phyloP scores from a whole-genome alignment of 805 yeast species.

The Saccharomycopsis fermentans region DNA sequence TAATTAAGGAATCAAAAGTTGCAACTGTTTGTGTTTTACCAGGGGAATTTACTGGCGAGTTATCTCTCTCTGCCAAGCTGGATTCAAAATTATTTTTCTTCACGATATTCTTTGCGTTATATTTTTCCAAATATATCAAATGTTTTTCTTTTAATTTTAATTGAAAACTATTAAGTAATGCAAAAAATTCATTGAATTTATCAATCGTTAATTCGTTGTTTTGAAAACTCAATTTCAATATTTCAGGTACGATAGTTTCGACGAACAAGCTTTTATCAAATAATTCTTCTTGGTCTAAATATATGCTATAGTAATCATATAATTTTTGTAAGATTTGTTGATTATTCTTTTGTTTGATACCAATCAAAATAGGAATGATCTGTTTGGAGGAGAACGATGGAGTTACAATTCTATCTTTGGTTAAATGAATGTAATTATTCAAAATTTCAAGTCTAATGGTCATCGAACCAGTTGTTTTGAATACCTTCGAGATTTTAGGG shows the following conservation, averaged over 20 bases:
- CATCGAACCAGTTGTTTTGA: constrained; percentile 75
- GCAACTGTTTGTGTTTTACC: not conserved
- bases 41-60: constrained; percentile 8
- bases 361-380: constrained; percentile 66
- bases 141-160: constrained; percentile 36
- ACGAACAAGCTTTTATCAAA: constrained; percentile 42
- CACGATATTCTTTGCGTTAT: constrained; percentile 21
- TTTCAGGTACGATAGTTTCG: constrained; percentile 43
- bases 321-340: constrained; percentile 46
- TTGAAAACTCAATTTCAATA: constrained; percentile 41
- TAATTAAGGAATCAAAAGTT: constrained; percentile 8
- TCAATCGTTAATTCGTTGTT: constrained; percentile 29
- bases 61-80: not conserved
- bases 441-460: constrained; percentile 67
- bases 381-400: constrained; percentile 64
- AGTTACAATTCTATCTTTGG: constrained; percentile 55
- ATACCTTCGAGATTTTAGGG: constrained; percentile 61
- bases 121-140: constrained; percentile 25
- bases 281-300: constrained; percentile 23
- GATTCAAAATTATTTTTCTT: constrained; percentile 8
- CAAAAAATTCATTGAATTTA: constrained; percentile 33
- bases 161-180: constrained; percentile 32
- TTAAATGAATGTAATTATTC: constrained; percentile 45
- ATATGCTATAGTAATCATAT: constrained; percentile 32
- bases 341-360: constrained; percentile 65